These are phyloP conservation scores for Aspergillus taichungensis DNA, from an alignment of 495 filamentous ascomycete species.

Conservation along the genomic window DNA sequence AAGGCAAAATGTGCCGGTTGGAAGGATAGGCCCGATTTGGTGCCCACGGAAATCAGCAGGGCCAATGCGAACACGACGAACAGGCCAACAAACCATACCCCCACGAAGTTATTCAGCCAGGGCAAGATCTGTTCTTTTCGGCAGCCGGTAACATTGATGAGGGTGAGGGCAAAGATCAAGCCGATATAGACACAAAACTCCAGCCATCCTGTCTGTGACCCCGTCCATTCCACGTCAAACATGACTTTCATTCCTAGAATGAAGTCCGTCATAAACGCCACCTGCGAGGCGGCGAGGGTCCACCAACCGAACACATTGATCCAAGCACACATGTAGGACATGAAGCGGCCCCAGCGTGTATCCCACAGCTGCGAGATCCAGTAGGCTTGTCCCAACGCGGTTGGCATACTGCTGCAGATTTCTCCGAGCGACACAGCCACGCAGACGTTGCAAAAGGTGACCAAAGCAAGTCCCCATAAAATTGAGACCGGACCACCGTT, in stretches of 20 bases:
- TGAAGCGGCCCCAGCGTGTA: constrained; percentile 25
- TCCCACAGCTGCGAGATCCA: constrained; percentile 36
- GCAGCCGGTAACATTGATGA: constrained; percentile 38
- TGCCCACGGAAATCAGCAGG: constrained; percentile 36
- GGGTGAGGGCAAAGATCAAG: constrained; percentile 28
- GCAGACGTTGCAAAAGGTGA: constrained; percentile 35
- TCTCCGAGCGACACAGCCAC: constrained; percentile 38
- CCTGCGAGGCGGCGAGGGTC: constrained; percentile 37
- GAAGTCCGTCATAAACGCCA: constrained; percentile 41
- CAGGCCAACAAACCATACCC: constrained; percentile 35
- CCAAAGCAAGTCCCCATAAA: constrained; percentile 38
- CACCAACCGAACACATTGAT: constrained; percentile 43
- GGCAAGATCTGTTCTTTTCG: constrained; percentile 35
- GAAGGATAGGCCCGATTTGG: constrained; percentile 26
- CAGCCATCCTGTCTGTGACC: constrained; percentile 32
- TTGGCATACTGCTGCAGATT: constrained; percentile 39
- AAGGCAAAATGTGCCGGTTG: constrained; percentile 45
- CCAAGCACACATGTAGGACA: constrained; percentile 40
- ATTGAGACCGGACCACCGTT: constrained; percentile 38
- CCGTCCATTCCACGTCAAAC: constrained; percentile 30
- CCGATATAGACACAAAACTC: constrained; percentile 38
- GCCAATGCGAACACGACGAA: constrained; percentile 35
- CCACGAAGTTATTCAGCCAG: constrained; percentile 40
- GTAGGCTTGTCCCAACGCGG: constrained; percentile 36
- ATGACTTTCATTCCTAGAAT: constrained; percentile 38